Conservation (phyloP, 495 filamentous ascomycete species). For the Aspergillus egyptiacus region DNA sequence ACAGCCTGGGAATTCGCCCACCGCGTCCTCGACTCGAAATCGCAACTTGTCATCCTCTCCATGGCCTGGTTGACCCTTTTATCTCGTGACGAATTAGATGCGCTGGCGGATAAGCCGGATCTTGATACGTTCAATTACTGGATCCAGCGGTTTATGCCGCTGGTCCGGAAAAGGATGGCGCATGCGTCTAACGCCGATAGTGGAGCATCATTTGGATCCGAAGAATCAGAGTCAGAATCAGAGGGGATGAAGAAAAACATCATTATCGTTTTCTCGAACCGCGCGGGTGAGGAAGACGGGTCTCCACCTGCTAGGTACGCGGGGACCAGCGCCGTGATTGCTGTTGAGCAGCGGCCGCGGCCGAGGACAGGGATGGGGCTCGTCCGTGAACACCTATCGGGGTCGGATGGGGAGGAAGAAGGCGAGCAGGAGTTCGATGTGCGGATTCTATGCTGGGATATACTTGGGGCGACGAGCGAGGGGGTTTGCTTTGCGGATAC, state of each 20-base stretch:
- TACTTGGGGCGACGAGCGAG: conserved; percentile 41
- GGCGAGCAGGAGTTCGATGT: conserved; percentile 30
- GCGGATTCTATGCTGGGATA: conserved; percentile 43
- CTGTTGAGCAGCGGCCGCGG: conserved; percentile 47
- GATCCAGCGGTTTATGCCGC: conserved; percentile 73
- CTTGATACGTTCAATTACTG: conserved; percentile 82
- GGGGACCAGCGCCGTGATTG: conserved; percentile 78
- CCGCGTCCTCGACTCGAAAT: conserved; percentile 57
- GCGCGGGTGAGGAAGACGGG: conserved; percentile 59
- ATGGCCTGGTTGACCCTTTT: conserved; percentile 82
- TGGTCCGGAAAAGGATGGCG: conserved; percentile 50
- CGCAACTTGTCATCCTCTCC: conserved; percentile 69
- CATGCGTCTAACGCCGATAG: conserved; percentile 28
- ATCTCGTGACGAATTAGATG: conserved; percentile 41
- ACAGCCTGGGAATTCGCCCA: conserved; percentile 80
- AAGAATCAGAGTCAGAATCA: background rate
- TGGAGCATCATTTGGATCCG: too few species aligned
- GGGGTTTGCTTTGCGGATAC: conserved; percentile 48
- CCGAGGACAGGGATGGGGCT: conserved; percentile 31
- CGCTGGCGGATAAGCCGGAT: conserved; percentile 56
- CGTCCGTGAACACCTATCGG: conserved; percentile 20
- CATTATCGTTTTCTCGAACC: conserved; percentile 78
- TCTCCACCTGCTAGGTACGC: conserved; percentile 55
- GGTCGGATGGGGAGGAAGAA: conserved; percentile 4
- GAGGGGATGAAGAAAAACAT: conserved; percentile 44